Conservation (phyloP, 2,329 filamentous ascomycete genomes). For the Dothideomycetes sp. region DNA sequence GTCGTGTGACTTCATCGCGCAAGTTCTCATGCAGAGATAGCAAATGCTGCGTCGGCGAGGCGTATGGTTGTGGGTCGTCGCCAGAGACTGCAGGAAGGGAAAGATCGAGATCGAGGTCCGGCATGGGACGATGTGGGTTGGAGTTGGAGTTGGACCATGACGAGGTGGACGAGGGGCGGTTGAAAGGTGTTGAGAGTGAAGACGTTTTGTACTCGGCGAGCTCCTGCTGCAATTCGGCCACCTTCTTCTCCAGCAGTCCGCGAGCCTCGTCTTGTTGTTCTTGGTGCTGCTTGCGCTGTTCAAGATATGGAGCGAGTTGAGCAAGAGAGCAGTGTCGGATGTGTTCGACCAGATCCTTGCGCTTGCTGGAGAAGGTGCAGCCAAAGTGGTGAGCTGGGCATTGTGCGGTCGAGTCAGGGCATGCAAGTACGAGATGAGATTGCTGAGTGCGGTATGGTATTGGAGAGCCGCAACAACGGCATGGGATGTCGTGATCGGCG, state of each 20-base stretch:
- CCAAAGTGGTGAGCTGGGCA: slow-evolving; percentile 38
- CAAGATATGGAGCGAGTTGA: slow-evolving; percentile 37
- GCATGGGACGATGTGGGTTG: background rate
- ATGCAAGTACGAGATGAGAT: slow-evolving; percentile 33
- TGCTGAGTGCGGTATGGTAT: slow-evolving; percentile 35
- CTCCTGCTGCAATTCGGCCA: slow-evolving; percentile 37
- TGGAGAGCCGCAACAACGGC: slow-evolving; percentile 33
- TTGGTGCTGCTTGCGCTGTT: slow-evolving; percentile 34
- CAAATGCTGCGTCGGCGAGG: slow-evolving; percentile 46
- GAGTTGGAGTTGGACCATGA: too few relatives aligned
- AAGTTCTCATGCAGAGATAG: slow-evolving; percentile 53
- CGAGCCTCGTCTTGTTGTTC: slow-evolving; percentile 36
- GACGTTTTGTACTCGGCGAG: slow-evolving; percentile 19
- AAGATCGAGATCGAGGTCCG: background rate
- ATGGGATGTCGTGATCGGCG: slow-evolving; percentile 38
- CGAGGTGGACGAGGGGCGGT: background rate
- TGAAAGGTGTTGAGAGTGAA: background rate
- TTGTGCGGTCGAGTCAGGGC: slow-evolving; percentile 33
- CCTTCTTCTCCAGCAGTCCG: slow-evolving; percentile 34
- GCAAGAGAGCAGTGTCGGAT: slow-evolving; percentile 36
- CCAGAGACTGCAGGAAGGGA: background rate
- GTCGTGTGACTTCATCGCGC: slow-evolving; percentile 49
- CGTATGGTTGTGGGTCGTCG: slow-evolving; percentile 27
- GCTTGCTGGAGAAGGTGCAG: slow-evolving; percentile 33
- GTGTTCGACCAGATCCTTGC: slow-evolving; percentile 32